These are phyloP conservation scores for Termitomyces sp. DNA, from an alignment of 768 basidiomycete genomes.

Conservation along the genomic window DNA sequence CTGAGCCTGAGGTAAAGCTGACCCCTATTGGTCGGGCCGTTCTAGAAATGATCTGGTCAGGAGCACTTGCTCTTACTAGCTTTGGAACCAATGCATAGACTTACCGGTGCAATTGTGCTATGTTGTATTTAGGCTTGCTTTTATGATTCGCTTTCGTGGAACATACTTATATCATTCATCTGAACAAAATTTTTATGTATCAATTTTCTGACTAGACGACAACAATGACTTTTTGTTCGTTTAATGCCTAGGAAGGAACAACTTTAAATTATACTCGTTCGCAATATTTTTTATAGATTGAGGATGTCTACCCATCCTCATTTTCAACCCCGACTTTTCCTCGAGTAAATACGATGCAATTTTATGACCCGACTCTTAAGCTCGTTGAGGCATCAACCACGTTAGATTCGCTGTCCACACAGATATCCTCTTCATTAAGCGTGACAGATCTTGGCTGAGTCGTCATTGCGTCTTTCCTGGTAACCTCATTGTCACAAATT, in stretches of 20 bases:
- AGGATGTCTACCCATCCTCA: no score
- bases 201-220: not conserved
- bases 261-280: not conserved
- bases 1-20: slow-evolving; percentile 37
- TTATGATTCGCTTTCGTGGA: not conserved
- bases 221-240: not conserved
- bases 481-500: not conserved
- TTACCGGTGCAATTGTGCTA: not conserved
- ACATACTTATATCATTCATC: not conserved
- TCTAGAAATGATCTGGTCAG: slow-evolving; percentile 52
- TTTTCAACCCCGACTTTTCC: no score
- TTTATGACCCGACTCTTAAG: not conserved
- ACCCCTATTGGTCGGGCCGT: slow-evolving; percentile 50
- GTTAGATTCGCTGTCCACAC: not conserved
- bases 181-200: not conserved
- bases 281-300: no score
- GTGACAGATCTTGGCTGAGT: not conserved
- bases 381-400: not conserved
- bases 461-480: not conserved
- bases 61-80: slow-evolving; percentile 46
- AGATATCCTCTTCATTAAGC: not conserved
- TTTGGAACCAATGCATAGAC: slow-evolving; percentile 28
- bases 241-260: not conserved
- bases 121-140: slow-evolving; percentile 1
- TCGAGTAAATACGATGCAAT: not conserved